Evolutionary conservation across 306 rosid species (phyloP).

Genomic region (Vachellia collinsii): DNA sequence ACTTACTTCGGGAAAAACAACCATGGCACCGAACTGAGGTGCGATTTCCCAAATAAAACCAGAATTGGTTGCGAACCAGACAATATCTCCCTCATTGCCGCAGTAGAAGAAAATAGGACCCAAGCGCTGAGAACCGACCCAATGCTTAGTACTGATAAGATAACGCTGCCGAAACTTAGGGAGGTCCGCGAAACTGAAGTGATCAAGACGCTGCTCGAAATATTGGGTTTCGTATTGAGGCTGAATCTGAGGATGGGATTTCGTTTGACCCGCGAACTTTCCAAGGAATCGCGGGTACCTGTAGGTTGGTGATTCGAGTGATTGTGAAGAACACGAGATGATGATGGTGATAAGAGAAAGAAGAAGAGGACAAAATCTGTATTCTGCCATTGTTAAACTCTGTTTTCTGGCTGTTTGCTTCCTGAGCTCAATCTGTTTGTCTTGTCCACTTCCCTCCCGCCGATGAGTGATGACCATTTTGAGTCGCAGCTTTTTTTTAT

Average conservation of each 20-base stretch:
- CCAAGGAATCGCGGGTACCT: conserved; percentile 47
- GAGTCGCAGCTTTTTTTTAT: no score
- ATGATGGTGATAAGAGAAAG: conserved; percentile 10
- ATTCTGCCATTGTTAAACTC: conserved; percentile 36
- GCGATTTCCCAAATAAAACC: conserved; percentile 93
- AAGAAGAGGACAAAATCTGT: conserved; percentile 4
- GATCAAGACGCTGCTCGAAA: conserved; percentile 77
- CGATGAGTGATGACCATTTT: background rate
- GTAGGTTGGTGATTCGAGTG: conserved; percentile 35
- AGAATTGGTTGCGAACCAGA: conserved; percentile 80
- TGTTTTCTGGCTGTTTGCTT: background rate
- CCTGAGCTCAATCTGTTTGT: background rate
- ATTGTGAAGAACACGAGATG: conserved; percentile 25
- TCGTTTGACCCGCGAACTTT: conserved; percentile 40
- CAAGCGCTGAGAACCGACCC: conserved; percentile 52
- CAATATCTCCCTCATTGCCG: conserved; percentile 93
- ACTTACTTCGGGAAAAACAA: conserved; percentile 79
- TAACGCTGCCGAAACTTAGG: conserved; percentile 73
- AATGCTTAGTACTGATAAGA: conserved; percentile 73
- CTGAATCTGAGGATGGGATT: background rate
- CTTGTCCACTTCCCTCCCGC: background rate
- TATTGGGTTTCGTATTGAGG: conserved; percentile 61
- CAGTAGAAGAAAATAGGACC: conserved; percentile 89
- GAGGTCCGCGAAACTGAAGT: conserved; percentile 68
- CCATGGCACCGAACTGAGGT: conserved; percentile 78